Conservation (phyloP, 2,329 filamentous ascomycete species). For the Conoideocrella luteorostrata region DNA sequence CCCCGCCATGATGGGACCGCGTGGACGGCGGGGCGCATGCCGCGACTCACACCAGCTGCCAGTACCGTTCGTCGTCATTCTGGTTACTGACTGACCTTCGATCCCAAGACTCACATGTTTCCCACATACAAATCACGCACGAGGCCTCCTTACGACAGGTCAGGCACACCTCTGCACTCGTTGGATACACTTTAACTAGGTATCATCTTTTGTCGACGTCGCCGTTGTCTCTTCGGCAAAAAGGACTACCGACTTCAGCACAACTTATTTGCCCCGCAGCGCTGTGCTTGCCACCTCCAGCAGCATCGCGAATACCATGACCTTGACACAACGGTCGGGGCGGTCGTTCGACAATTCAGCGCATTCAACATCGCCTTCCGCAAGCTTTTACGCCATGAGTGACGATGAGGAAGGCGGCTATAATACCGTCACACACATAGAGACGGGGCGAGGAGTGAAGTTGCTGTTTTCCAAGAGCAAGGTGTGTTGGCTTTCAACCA, state of each 20-base stretch:
- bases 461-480: conserved; percentile 96
- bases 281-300: not conserved
- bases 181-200: no score
- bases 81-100: no score
- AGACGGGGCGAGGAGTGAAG: conserved; percentile 78
- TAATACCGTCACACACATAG: conserved; percentile 80
- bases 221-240: no score
- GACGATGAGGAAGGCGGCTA: conserved; percentile 96
- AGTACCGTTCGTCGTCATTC: not conserved
- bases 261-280: not conserved
- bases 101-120: conserved; percentile 1
- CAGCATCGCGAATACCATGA: conserved; percentile 3
- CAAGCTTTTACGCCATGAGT: conserved; percentile 59
- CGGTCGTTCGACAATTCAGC: not conserved
- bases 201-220: no score
- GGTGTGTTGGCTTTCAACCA: conserved; percentile 51
- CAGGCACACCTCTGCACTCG: no score
- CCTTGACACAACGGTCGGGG: not conserved
- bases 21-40: not conserved
- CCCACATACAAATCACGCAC: not conserved
- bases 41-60: no score
- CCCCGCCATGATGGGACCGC: conserved; percentile 4
- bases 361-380: conserved; percentile 13
- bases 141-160: no score
- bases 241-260: no score